These are phyloP conservation scores for Populus deltoides DNA, from an alignment of 345 rosid genomes.

Conservation along the genomic window DNA sequence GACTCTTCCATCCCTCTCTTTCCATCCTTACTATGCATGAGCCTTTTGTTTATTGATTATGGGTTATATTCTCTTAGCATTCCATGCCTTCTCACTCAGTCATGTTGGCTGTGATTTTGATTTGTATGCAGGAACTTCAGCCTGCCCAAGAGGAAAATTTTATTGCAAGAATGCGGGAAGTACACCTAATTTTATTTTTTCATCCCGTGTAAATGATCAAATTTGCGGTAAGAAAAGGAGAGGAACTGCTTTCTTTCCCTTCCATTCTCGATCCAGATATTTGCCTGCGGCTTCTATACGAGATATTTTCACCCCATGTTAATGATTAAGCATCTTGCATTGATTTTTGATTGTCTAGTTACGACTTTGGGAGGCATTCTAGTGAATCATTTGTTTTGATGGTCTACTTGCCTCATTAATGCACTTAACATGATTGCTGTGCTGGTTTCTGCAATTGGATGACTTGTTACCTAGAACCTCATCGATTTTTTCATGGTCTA, in stretches of 20 bases:
- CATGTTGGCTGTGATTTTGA: constrained; percentile 12
- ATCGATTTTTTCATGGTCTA: background rate
- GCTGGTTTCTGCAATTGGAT: background rate
- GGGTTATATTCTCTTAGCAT: background rate
- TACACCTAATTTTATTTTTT: constrained; percentile 49
- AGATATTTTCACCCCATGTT: background rate
- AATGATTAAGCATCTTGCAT: background rate
- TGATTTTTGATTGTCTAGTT: constrained; percentile 4
- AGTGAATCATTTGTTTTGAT: constrained; percentile 1
- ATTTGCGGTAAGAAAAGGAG: constrained; percentile 47
- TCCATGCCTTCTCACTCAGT: background rate
- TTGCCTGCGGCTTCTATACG: background rate
- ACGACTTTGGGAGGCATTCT: background rate
- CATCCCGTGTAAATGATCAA: constrained; percentile 58
- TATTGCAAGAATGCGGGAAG: constrained; percentile 63
- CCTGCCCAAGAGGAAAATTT: constrained; percentile 63
- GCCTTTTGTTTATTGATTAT: background rate
- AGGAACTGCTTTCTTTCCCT: background rate
- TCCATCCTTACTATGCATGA: background rate
- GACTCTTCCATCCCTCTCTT: background rate
- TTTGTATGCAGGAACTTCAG: constrained; percentile 63
- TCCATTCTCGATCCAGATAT: background rate
- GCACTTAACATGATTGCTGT: background rate
- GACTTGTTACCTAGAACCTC: background rate
- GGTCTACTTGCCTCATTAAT: background rate